These are phyloP conservation scores for Rosa hybrid DNA, from an alignment of 331 rosid genomes.

Conservation along the genomic window DNA sequence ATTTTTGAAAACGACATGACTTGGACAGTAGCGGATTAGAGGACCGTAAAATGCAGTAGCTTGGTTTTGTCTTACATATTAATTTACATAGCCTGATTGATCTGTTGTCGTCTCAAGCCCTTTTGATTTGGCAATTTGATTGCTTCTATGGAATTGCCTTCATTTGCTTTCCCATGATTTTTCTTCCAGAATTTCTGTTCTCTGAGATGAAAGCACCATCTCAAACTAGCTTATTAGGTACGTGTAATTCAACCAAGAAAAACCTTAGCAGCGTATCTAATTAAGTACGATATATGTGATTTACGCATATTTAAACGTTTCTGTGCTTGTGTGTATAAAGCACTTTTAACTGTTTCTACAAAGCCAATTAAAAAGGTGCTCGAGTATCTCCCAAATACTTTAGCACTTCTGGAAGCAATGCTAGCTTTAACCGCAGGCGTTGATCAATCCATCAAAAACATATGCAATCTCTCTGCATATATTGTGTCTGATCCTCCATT, in stretches of 20 bases:
- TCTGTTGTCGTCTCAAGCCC: neutral
- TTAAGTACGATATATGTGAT: neutral
- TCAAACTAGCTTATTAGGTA: neutral
- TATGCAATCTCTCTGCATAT: neutral
- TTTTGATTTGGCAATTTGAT: neutral
- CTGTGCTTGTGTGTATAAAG: neutral
- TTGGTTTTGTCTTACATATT: neutral
- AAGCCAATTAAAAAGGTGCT: too few species aligned
- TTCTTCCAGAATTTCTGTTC: neutral
- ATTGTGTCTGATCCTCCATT: neutral
- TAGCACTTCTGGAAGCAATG: neutral
- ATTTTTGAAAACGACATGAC: conserved; percentile 87
- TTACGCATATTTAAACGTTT: neutral
- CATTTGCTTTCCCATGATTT: neutral
- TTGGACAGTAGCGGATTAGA: conserved; percentile 52
- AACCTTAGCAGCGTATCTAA: neutral
- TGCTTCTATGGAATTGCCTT: neutral
- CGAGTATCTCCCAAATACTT: neutral
- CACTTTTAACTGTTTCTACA: neutral
- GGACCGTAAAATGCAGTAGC: neutral
- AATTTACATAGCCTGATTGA: neutral
- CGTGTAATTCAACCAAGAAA: neutral
- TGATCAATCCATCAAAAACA: neutral
- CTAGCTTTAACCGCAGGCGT: neutral
- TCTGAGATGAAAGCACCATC: neutral